phyloP scores from a whole-genome alignment of 1,284 basidiomycete genomes.

The Malassezia cuniculi region DNA sequence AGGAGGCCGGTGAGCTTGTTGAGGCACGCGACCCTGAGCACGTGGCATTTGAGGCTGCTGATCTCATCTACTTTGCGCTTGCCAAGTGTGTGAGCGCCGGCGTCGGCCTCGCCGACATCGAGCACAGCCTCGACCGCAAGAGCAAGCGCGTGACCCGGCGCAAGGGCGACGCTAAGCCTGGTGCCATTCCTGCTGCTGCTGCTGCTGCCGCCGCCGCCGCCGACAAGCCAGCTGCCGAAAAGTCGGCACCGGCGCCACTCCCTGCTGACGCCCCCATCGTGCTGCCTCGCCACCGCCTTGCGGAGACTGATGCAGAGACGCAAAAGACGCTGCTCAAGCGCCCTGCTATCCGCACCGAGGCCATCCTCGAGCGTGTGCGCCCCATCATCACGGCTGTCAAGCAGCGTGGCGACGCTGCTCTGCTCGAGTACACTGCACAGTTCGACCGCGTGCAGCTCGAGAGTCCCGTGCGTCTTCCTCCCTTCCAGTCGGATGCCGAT shows the following conservation, averaged over 20 bases:
- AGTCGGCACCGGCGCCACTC: conserved; percentile 6
- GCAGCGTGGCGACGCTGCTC: conserved; percentile 67
- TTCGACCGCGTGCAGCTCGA: conserved; percentile 68
- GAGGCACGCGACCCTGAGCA: conserved; percentile 60
- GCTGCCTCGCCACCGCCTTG: conserved; percentile 31
- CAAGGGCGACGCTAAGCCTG: conserved; percentile 83
- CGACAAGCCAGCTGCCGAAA: conserved; percentile 8
- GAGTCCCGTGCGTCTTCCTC: conserved; percentile 46
- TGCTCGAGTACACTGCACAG: conserved; percentile 79
- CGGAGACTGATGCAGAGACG: conserved; percentile 51
- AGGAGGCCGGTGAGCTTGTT: conserved; percentile 94
- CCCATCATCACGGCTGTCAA: conserved; percentile 87
- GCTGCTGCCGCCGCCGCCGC: conserved; percentile 9
- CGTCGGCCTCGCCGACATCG: conserved; percentile 71
- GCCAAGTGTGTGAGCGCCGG: conserved; percentile 74
- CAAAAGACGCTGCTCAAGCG: conserved; percentile 64
- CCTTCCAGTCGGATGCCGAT: conserved; percentile 48
- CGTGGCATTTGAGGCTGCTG: conserved; percentile 90
- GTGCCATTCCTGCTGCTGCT: conserved; percentile 53
- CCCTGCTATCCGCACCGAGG: conserved; percentile 78
- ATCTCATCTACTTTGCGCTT: conserved; percentile 85
- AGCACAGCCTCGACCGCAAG: conserved; percentile 71
- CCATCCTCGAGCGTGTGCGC: conserved; percentile 87
- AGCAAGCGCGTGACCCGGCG: conserved; percentile 75
- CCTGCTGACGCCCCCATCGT: conserved; percentile 49